Percentiles rank a stretch among this genome's conserved stretches.
phyloP scores from a whole-genome alignment of 805 yeast genomes.

The Myxozyma udenii region DNA sequence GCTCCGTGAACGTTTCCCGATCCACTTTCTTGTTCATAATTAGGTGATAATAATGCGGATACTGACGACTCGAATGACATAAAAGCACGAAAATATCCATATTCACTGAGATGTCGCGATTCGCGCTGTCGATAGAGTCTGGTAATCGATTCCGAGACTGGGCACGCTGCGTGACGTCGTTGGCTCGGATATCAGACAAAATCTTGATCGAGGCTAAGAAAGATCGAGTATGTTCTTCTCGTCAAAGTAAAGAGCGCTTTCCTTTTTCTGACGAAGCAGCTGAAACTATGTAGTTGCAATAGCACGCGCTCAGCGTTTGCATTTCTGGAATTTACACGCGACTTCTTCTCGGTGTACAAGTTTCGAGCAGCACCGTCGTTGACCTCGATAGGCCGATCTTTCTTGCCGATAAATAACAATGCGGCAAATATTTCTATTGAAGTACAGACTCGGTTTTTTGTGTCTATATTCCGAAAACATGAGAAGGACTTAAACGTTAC shows the following conservation, averaged over 20 bases:
- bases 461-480: constrained; percentile 22
- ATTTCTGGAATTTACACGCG: constrained; percentile 6
- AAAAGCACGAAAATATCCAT: background rate
- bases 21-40: too few relatives aligned
- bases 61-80: background rate
- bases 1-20: too few relatives aligned
- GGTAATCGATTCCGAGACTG: constrained; percentile 20
- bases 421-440: constrained; percentile 6
- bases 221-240: constrained; percentile 2
- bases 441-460: constrained; percentile 19
- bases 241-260: too few relatives aligned
- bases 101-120: constrained; percentile 13
- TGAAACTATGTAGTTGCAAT: constrained; percentile 14
- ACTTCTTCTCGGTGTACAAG: constrained; percentile 10
- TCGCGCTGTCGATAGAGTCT: constrained; percentile 18
- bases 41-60: too few relatives aligned
- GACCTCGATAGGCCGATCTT: background rate
- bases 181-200: constrained; percentile 17
- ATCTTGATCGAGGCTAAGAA: constrained; percentile 11
- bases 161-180: constrained; percentile 23
- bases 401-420: background rate
- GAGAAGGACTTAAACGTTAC: constrained; percentile 22
- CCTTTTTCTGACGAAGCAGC: too few relatives aligned
- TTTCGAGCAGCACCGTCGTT: constrained; percentile 4
- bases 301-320: constrained; percentile 18